Percentiles rank a stretch among this genome's conserved stretches.
Evolutionary conservation across 176 grass and related monocot genomes (phyloP).

Genomic region (Alloteropsis semialata): DNA sequence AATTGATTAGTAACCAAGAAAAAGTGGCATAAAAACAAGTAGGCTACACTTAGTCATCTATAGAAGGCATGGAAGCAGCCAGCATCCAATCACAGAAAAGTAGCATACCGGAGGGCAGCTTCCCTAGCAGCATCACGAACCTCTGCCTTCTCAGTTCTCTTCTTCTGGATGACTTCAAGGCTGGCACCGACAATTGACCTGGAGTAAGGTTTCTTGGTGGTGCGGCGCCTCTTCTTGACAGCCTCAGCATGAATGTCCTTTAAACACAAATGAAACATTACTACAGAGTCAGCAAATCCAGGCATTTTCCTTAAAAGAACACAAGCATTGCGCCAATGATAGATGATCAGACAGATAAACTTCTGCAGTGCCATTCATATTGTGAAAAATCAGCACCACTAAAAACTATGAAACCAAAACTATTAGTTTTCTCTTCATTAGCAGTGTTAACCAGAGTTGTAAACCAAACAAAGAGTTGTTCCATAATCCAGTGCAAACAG

Average conservation of each 20-base stretch:
- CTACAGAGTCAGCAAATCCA: not conserved
- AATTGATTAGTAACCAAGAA: not conserved
- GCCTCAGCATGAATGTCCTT: conserved; percentile 45
- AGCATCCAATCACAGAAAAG: not conserved
- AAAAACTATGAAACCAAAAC: not conserved
- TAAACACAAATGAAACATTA: not conserved
- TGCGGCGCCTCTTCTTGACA: conserved; percentile 33
- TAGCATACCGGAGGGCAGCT: conserved; percentile 37
- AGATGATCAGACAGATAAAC: not conserved
- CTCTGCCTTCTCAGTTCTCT: conserved; percentile 37
- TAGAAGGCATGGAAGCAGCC: not conserved
- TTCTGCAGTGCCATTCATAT: not conserved
- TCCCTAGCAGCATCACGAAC: conserved; percentile 43
- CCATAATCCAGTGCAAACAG: not conserved
- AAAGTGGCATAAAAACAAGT: not conserved
- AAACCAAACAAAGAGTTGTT: too few species aligned
- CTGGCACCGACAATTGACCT: conserved; percentile 41
- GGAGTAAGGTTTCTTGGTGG: conserved; percentile 41
- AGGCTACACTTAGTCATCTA: not conserved
- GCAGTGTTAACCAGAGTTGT: too few species aligned
- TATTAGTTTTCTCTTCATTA: not conserved
- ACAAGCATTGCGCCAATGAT: not conserved
- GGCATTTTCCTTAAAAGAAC: not conserved
- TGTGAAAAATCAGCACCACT: not conserved
- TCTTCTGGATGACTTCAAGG: conserved; percentile 47